Percentiles rank a stretch among this genome's conserved stretches.
Conservation (phyloP, 1,284 basidiomycete species). For the Pseudozyma sp. region DNA sequence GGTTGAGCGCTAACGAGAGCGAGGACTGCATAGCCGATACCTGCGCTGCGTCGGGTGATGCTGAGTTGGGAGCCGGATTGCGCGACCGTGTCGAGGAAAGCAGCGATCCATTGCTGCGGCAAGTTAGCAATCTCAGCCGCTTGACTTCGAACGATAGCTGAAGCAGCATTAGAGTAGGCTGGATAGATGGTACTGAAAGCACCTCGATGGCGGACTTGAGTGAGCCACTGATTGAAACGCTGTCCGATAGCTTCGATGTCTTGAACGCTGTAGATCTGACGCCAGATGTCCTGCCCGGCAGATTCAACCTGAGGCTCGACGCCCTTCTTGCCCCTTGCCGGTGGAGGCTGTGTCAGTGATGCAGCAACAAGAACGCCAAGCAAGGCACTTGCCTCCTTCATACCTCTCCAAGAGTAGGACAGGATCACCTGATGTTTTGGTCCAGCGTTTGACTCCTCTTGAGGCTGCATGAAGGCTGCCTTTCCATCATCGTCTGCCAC, state of each 20-base stretch:
- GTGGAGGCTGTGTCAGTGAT: slow-evolving; percentile 37
- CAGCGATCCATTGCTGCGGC: slow-evolving; percentile 65
- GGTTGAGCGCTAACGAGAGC: slow-evolving; percentile 64
- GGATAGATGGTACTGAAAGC: slow-evolving; percentile 69
- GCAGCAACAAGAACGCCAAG: slow-evolving; percentile 59
- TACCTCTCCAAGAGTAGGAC: slow-evolving; percentile 69
- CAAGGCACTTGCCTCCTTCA: slow-evolving; percentile 69
- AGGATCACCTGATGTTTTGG: slow-evolving; percentile 68
- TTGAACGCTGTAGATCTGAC: slow-evolving; percentile 27
- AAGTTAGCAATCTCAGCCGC: slow-evolving; percentile 50
- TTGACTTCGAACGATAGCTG: slow-evolving; percentile 51
- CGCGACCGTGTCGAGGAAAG: slow-evolving; percentile 53
- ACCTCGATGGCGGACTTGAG: slow-evolving; percentile 68
- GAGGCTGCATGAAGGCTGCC: slow-evolving; percentile 31
- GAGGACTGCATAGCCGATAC: slow-evolving; percentile 68
- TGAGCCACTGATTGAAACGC: slow-evolving; percentile 68
- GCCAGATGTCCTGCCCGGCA: slow-evolving; percentile 24
- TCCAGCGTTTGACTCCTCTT: slow-evolving; percentile 49
- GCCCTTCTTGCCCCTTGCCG: slow-evolving; percentile 13
- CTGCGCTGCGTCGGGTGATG: slow-evolving; percentile 69
- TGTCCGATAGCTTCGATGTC: slow-evolving; percentile 57
- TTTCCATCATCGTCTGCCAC: slow-evolving; percentile 48
- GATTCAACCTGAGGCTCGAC: slow-evolving; percentile 8
- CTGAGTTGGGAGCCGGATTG: slow-evolving; percentile 56
- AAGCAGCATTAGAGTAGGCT: slow-evolving; percentile 61